Evolutionary conservation across 2,329 filamentous ascomycete species (phyloP).

Genomic region (Talaromyces marneffei): DNA sequence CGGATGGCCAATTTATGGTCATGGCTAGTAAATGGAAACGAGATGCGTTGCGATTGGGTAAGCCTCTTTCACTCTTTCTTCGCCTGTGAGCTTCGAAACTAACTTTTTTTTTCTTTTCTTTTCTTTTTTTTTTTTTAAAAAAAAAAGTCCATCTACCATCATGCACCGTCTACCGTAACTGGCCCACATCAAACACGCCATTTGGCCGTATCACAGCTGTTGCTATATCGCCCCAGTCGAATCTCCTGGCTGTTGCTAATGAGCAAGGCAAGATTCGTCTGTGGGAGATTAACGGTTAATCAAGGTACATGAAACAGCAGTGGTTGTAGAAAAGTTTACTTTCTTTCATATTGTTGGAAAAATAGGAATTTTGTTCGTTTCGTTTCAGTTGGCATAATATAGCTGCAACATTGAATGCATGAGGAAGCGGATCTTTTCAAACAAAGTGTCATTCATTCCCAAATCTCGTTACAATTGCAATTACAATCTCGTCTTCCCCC

Average conservation of each 20-base stretch:
- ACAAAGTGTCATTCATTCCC: background rate
- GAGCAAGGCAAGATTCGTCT: constrained; percentile 80
- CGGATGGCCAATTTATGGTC: constrained; percentile 81
- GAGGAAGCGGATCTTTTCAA: background rate
- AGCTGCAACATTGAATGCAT: constrained; percentile 6
- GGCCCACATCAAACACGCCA: constrained; percentile 87
- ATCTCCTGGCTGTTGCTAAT: constrained; percentile 77
- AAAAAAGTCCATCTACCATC: constrained; percentile 67
- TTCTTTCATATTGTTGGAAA: background rate
- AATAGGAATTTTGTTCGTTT: background rate
- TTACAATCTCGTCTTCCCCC: constrained; percentile 3
- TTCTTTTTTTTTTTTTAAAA: too few species aligned
- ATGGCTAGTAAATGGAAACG: constrained; percentile 84
- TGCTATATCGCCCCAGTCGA: constrained; percentile 60
- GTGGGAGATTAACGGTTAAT: constrained; percentile 64
- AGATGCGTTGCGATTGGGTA: constrained; percentile 70
- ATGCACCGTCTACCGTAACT: constrained; percentile 93
- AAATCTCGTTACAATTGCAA: background rate
- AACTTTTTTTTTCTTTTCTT: too few species aligned
- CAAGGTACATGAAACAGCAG: background rate
- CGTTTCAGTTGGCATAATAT: background rate
- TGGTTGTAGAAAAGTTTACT: background rate
- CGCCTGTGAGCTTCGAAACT: background rate
- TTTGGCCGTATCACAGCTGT: constrained; percentile 74
- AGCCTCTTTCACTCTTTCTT: background rate